Percentiles rank a stretch among this genome's conserved stretches.
These are phyloP conservation scores for Phtheirospermum japonicum DNA, from an alignment of 257 asterid species.

Conservation along the genomic window DNA sequence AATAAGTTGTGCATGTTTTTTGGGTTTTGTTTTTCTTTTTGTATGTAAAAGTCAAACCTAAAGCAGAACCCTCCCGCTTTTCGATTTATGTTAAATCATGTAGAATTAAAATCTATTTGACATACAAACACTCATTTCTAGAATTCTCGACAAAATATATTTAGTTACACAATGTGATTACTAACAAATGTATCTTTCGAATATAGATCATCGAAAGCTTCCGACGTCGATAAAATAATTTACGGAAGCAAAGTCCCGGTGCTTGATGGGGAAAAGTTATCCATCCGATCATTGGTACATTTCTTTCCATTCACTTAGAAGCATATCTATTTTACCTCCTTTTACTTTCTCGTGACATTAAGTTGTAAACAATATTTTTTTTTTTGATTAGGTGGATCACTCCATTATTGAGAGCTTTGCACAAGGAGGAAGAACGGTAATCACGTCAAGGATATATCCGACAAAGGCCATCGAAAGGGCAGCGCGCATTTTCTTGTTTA, in stretches of 20 bases:
- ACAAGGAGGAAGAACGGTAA: conserved; percentile 77
- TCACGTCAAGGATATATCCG: conserved; percentile 78
- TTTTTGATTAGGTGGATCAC: conserved; percentile 62
- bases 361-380: background rate
- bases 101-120: too few species aligned
- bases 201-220: conserved; percentile 68
- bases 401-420: conserved; percentile 88
- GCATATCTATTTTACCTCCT: background rate
- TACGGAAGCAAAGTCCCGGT: conserved; percentile 75
- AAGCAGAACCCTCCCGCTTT: too few species aligned
- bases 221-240: conserved; percentile 57
- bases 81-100: too few species aligned
- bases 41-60: too few species aligned
- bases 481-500: conserved; percentile 61
- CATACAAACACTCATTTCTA: too few species aligned
- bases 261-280: conserved; percentile 59
- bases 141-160: too few species aligned
- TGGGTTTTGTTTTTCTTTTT: too few species aligned
- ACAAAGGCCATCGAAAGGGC: conserved; percentile 61
- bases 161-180: background rate
- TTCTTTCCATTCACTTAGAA: background rate
- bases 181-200: background rate
- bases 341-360: background rate
- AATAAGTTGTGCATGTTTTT: too few species aligned
- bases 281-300: conserved; percentile 60